Evolutionary conservation across 495 filamentous ascomycete genomes (phyloP), one percentile per base, ranked within the genome.

Genomic region (Physcia stellaris): DNA sequence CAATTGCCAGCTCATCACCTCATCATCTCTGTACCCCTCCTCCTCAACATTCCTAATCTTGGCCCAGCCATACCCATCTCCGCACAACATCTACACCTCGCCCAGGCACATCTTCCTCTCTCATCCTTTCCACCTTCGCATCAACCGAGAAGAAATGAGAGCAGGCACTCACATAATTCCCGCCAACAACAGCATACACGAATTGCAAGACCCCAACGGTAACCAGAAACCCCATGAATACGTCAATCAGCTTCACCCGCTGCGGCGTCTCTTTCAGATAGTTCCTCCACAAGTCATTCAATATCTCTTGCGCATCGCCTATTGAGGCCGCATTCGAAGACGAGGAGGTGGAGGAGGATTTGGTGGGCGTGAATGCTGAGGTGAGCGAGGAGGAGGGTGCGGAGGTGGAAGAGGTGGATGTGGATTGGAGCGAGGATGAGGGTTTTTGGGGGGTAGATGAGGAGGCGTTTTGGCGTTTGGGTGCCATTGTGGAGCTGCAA

Each of bases 201-300:
- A 99, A 96, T 59, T 99, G 90, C 54, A 96, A 55, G 10, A 68
- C 83, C 30, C 86, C 90, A 6, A 87, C 80, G 4, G 80, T 70
- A 16, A 87, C 79, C 44, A 99, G 60, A 54, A 95, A 99, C 2
- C 56, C 79, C 80, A 96, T 79, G 60, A 96, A 99, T 13, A 68
- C 73, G 61, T 99, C 90, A 22, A 96, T 65, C 43, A 99, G 74
- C 68, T 93, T 86, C 32, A 83, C 86, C 24, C 88, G 78, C 69
- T 92, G 85, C 41, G 88, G 77, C 19, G 90, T 96, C 35, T 67
- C 66, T 31, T 79, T 59, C 18, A 73, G 52, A 59, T 98, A 98
- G 50, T 83, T 75, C 43, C 77, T 64, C 71, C 77, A 76, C 34
- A 93, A 63, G 49, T 63, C 52, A 9, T 58, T 43, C 21, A 65